Percentiles rank a stretch among this genome's conserved stretches.
These are phyloP conservation scores for Crithidia sp. DNA, from an alignment of 208 protist species.

Conservation along the genomic window DNA sequence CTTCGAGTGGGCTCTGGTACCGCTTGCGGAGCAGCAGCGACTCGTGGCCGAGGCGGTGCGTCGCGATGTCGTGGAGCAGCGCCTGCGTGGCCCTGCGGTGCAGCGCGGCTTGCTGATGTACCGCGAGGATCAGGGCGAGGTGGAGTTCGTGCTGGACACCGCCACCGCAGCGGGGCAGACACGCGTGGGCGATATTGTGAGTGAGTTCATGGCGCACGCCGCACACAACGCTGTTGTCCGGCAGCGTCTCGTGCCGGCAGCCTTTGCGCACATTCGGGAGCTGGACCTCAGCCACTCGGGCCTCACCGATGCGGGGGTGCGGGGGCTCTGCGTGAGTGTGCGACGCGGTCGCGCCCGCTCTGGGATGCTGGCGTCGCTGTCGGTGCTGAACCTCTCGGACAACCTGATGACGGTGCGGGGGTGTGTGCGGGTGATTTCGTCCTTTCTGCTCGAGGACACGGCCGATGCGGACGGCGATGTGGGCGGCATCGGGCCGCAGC, in stretches of 20 bases:
- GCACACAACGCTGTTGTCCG: conserved; percentile 57
- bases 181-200: conserved; percentile 67
- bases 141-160: conserved; percentile 50
- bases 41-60: conserved; percentile 33
- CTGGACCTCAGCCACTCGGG: conserved; percentile 64
- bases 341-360: conserved; percentile 28
- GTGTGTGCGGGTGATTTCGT: conserved; percentile 50
- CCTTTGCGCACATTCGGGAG: conserved; percentile 61
- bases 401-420: conserved; percentile 65
- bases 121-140: conserved; percentile 27
- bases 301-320: conserved; percentile 63
- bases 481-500: no score
- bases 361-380: conserved; percentile 52
- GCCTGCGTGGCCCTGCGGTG: conserved; percentile 3
- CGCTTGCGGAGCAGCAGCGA: conserved; percentile 26
- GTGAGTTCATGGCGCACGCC: conserved; percentile 72
- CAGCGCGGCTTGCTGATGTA: conserved; percentile 27
- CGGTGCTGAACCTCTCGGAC: conserved; percentile 62
- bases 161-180: conserved; percentile 46
- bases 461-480: background rate
- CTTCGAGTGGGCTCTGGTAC: conserved; percentile 54
- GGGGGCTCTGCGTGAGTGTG: conserved; percentile 52
- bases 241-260: conserved; percentile 34
- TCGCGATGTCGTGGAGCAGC: conserved; percentile 17
- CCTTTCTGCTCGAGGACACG: conserved; percentile 52